These are phyloP conservation scores for Mucor circinelloides DNA, from an alignment of 371 early-diverging fungal genomes.

Conservation along the genomic window DNA sequence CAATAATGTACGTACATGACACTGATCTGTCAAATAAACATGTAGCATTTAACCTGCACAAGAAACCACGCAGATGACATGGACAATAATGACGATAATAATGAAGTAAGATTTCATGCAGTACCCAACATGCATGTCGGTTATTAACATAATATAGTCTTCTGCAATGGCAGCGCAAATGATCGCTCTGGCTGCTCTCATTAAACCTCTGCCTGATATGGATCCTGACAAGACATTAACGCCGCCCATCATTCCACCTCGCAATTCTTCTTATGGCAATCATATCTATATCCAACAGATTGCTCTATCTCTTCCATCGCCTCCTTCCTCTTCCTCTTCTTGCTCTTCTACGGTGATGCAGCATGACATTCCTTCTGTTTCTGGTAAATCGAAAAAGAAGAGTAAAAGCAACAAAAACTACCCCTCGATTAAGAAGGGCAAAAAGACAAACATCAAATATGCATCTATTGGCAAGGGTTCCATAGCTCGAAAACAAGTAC, in stretches of 20 bases:
- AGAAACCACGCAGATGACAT: background rate
- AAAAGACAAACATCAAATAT: slow-evolving; percentile 1
- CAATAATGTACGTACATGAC: background rate
- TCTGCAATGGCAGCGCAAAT: slow-evolving; percentile 7
- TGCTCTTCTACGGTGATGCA: background rate
- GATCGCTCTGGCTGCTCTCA: background rate
- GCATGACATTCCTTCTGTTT: background rate
- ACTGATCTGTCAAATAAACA: background rate
- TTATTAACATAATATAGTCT: background rate
- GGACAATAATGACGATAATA: background rate
- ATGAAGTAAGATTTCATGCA: background rate
- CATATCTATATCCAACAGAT: background rate
- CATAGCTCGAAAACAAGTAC: slow-evolving; percentile 5
- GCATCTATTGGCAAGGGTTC: slow-evolving; percentile 5
- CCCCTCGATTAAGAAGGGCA: slow-evolving; percentile 10
- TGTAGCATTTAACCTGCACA: slow-evolving; percentile 10
- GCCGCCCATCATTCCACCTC: slow-evolving; percentile 8
- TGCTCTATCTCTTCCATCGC: background rate
- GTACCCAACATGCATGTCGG: background rate
- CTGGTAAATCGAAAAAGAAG: background rate
- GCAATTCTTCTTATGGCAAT: slow-evolving; percentile 5
- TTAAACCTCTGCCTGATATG: slow-evolving; percentile 4
- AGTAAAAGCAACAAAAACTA: background rate
- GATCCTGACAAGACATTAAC: background rate
- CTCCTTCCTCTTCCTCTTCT: background rate